Conservation (phyloP, 129 eudicot genomes). For the Mikania micrantha region DNA sequence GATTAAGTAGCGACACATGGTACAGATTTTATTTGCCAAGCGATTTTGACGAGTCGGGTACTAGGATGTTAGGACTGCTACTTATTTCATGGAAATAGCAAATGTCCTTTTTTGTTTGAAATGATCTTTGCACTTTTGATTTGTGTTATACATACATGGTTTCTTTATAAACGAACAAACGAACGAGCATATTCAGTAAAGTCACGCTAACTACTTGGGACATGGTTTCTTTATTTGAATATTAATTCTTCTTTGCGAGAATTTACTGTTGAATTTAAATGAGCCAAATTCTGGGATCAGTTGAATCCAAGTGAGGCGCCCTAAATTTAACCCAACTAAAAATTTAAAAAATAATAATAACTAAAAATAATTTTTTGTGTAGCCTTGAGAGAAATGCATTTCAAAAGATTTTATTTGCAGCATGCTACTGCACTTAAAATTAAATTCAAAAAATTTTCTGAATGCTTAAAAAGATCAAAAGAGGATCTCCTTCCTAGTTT, state of each 20-base stretch:
- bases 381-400: too few species aligned
- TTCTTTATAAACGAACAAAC: neutral
- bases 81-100: slow-evolving; percentile 3
- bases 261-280: neutral
- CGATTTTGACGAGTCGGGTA: neutral
- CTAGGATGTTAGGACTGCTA: neutral
- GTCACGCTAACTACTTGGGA: too few species aligned
- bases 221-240: too few species aligned
- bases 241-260: neutral
- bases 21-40: slow-evolving; percentile 23
- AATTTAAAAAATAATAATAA: too few species aligned
- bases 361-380: too few species aligned
- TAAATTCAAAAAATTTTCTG: too few species aligned
- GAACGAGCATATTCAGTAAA: neutral
- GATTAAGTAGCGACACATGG: slow-evolving; percentile 21
- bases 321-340: too few species aligned
- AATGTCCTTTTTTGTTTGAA: slow-evolving; percentile 12
- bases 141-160: neutral
- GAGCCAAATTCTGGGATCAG: neutral
- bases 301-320: too few species aligned
- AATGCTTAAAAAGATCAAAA: too few species aligned
- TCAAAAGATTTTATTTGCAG: too few species aligned
- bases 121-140: neutral
- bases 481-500: too few species aligned
- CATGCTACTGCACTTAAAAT: too few species aligned